These are phyloP conservation scores for Leccinum incarnatum DNA, from an alignment of 768 basidiomycete genomes.

Conservation along the genomic window DNA sequence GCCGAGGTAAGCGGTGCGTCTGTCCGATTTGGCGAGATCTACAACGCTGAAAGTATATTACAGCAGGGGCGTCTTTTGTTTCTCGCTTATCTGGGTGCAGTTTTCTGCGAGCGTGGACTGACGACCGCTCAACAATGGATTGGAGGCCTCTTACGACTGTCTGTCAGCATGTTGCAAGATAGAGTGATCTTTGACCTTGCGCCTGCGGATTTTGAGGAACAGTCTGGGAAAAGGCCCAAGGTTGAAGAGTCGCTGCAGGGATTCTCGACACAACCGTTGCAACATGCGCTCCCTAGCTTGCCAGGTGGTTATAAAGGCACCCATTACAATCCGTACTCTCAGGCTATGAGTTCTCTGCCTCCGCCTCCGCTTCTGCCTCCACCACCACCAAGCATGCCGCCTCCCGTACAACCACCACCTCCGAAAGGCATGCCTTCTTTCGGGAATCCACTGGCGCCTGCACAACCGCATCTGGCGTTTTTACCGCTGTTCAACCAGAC, in stretches of 20 bases:
- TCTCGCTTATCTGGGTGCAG: slow-evolving; percentile 65
- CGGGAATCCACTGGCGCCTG: slow-evolving; percentile 60
- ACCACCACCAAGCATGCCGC: slow-evolving; percentile 30
- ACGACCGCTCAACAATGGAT: slow-evolving; percentile 57
- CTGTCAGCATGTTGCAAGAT: slow-evolving; percentile 19
- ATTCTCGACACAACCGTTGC: slow-evolving; percentile 27
- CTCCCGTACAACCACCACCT: slow-evolving; percentile 37
- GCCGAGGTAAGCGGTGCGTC: slow-evolving; percentile 38
- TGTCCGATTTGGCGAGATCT: slow-evolving; percentile 10
- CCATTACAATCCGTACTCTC: slow-evolving; percentile 32
- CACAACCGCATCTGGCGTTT: slow-evolving; percentile 62
- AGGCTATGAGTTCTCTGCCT: slow-evolving; percentile 9
- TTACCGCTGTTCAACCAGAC: slow-evolving; percentile 75
- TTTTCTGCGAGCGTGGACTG: slow-evolving; percentile 55
- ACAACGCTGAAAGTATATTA: slow-evolving; percentile 16
- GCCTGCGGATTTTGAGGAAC: slow-evolving; percentile 27
- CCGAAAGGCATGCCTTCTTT: slow-evolving; percentile 29
- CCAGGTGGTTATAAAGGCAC: slow-evolving; percentile 20
- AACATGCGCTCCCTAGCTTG: slow-evolving; percentile 17
- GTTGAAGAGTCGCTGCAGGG: slow-evolving; percentile 32
- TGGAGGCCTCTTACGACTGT: slow-evolving; percentile 35
- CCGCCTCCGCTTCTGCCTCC: slow-evolving; percentile 23
- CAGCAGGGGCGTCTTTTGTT: slow-evolving; percentile 61
- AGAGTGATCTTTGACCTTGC: slow-evolving; percentile 14
- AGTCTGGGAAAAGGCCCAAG: slow-evolving; percentile 30